Evolutionary conservation across 768 basidiomycete genomes (phyloP).

Genomic region (Suillus lakei): DNA sequence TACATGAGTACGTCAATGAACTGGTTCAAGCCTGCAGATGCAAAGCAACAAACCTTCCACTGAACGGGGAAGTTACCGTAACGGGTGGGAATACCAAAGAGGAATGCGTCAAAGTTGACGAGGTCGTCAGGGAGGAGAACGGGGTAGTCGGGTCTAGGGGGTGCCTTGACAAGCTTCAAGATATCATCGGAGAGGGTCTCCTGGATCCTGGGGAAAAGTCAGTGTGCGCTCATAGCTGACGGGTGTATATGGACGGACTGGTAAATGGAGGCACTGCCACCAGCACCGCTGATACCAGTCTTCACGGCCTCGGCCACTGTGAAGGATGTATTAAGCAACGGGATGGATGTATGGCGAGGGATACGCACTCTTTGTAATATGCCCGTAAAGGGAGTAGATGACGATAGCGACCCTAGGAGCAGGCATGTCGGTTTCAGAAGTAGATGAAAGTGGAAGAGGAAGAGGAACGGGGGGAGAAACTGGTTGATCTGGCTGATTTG

Average conservation of each 20-base stretch:
- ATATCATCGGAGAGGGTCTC: conserved; percentile 83
- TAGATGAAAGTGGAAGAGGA: conserved; percentile 7
- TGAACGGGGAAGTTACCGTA: conserved; percentile 53
- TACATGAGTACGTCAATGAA: conserved; percentile 30
- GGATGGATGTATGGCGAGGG: not conserved
- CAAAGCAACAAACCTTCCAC: conserved; percentile 54
- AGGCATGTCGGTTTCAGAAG: conserved; percentile 16
- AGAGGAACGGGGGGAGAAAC: conserved; percentile 8
- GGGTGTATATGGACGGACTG: conserved; percentile 41
- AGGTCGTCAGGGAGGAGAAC: conserved; percentile 19
- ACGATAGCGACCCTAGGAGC: conserved; percentile 48
- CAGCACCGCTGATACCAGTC: conserved; percentile 45
- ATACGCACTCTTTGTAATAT: conserved; percentile 48
- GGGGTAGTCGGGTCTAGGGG: conserved; percentile 74
- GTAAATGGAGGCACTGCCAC: conserved; percentile 49
- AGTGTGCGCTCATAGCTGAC: not conserved
- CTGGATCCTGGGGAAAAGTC: conserved; percentile 54
- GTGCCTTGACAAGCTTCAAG: conserved; percentile 70
- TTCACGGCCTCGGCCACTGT: conserved; percentile 42
- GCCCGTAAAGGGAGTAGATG: conserved; percentile 57
- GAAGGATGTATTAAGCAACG: not conserved
- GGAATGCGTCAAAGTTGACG: conserved; percentile 39
- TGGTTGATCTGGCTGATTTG: conserved; percentile 8
- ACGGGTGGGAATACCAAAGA: conserved; percentile 49
- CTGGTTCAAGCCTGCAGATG: not conserved